phyloP scores from a whole-genome alignment of 495 filamentous ascomycete species.

The Aspergillus indologenus region DNA sequence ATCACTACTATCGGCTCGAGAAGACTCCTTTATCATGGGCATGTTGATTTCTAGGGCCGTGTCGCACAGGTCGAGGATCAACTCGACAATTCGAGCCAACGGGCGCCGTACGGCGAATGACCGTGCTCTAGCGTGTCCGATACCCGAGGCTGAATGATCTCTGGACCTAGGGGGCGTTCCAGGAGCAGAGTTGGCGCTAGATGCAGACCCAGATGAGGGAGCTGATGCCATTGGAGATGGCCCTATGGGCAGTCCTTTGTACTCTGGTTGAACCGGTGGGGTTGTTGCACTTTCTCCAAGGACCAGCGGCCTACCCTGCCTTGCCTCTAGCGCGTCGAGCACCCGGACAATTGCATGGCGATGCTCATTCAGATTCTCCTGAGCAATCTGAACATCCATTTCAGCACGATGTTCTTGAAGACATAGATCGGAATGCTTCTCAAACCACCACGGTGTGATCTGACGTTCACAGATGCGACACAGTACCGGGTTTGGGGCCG shows the following conservation, averaged over 20 bases:
- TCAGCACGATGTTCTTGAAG: conserved; percentile 94
- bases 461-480: conserved; percentile 97
- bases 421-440: conserved; percentile 96
- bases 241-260: conserved; percentile 87
- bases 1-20: conserved; percentile 56
- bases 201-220: conserved; percentile 58
- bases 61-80: conserved; percentile 92
- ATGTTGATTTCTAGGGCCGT: conserved; percentile 93
- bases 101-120: conserved; percentile 88
- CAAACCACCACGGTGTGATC: conserved; percentile 99
- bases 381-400: conserved; percentile 93
- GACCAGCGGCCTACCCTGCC: conserved; percentile 61
- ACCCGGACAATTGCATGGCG: conserved; percentile 94
- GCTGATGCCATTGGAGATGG: conserved; percentile 52
- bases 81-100: conserved; percentile 85
- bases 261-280: conserved; percentile 66
- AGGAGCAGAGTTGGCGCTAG: conserved; percentile 67
- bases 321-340: conserved; percentile 83
- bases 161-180: conserved; percentile 69
- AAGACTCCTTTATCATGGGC: conserved; percentile 79
- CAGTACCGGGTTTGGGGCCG: conserved; percentile 84
- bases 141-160: conserved; percentile 70
- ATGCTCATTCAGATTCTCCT: conserved; percentile 91
- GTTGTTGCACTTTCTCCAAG: conserved; percentile 53
- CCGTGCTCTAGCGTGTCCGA: conserved; percentile 70